Evolutionary conservation across 75 land plant genomes (phyloP), one percentile per base, ranked within the genome.

Genomic region (Sequoia sempervirens): DNA sequence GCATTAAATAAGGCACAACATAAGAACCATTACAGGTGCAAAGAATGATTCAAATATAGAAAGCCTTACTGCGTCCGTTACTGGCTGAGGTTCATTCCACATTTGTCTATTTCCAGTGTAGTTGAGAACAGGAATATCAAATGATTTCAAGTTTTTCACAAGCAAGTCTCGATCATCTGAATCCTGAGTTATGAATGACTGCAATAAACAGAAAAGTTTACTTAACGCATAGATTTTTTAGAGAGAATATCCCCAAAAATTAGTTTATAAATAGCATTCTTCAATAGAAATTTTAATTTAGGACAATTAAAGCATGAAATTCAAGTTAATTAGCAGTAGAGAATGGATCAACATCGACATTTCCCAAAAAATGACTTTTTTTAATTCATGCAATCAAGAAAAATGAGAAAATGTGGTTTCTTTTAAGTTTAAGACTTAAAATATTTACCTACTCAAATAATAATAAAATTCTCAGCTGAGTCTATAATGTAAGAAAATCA

Each of bases 151-250:
- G 85, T 89, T 90, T 79, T 82, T 91, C 41, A 90, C 88, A 69
- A 96, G 85, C 38, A 91, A 80, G 76, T 98, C 99, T 75, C 99
- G 86, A 85, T 98, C 99, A 81, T 28, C 23, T 58, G 91, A 17
- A 89, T 98, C 94, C 52, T 93, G 99, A 74, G 99, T 98, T 34
- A 98, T 89, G 82, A 98, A 94, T 26, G 99, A 88, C 99, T 97
- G 90, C 84, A 88, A 84, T 5, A 28, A 61, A 61, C 6, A 26
- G 66, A 61, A 26, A 61, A 61, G 1, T 20, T 56, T 4, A 56
- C n/a, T 61, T 23, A 61, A 61, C 0, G 66, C 26, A 61, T 6
- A 53, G 4, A 53, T 53, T 53, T 53, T 53, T 53, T 13, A 53
- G 12, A 53, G 54, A 1, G 13, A 53, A 53, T 53, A 53, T 20